Evolutionary conservation across 1,284 basidiomycete species (phyloP), one percentile per base, ranked within the genome.

Genomic region (Papiliotrema flavescens): DNA sequence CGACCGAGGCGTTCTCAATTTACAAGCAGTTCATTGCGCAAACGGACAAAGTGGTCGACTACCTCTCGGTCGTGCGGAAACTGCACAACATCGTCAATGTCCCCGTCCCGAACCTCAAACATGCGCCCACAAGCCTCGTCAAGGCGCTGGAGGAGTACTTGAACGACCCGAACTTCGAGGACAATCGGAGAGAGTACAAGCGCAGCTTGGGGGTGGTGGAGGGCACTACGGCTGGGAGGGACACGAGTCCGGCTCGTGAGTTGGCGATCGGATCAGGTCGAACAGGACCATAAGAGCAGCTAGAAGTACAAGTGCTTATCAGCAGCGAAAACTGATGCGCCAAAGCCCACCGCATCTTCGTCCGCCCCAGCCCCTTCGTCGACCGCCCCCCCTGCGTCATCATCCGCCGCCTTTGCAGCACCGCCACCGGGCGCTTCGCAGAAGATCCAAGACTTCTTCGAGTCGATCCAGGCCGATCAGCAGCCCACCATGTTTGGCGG

Each of bases 1-100:
- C 95, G 0, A 80, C 84, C 51, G 85, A 89, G 36, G 89, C 96
- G 2, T 83, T 98, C 34, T 79, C 80, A 32, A 87, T 98, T 59
- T 99, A 99, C 79, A 89, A 91, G 56, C 84, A 88, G 59, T 99
- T 99, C 76, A 96, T 93, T 78, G 86, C 85, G 57, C 92, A 98
- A 74, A 94, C 95, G 0, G 93, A 98, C 71, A 82, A 82, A 49
- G 93, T 98, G 2, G 91, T 97, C 4, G 93, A 97, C 69, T 99
- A 87, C 70, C 83, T 99, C 22, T 85, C 86, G n/a, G 85, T 95
- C 28, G 92, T 95, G 7, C 88, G 86, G 76, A 94, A 95, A 71
- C 80, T 97, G 39, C 88, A 96, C 70, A 91, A 94, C 70, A 79
- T 97, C 23, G 80, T 98, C 57, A 95, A 95, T 64, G 88, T 98